phyloP scores from a whole-genome alignment of 441 rosid species.

The Mallotus japonicus region DNA sequence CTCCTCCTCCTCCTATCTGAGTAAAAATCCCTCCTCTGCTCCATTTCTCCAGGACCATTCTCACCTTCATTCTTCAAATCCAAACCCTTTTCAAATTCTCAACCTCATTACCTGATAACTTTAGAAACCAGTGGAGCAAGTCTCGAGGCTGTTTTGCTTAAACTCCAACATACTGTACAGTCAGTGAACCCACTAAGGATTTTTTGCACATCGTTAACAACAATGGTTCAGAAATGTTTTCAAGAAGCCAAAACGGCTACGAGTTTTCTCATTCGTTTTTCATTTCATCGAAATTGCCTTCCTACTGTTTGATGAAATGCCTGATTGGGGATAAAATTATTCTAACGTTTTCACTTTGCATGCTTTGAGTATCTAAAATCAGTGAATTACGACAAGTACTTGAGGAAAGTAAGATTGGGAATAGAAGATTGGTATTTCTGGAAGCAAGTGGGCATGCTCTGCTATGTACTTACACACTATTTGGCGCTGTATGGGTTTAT shows the following conservation, averaged over 20 bases:
- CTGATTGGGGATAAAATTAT: neutral
- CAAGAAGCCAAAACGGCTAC: slow-evolving; percentile 61
- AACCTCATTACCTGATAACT: too few species aligned
- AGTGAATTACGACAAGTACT: slow-evolving; percentile 44
- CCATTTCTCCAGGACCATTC: too few species aligned
- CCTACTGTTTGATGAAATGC: neutral
- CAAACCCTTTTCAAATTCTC: too few species aligned
- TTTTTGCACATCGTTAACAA: too few species aligned
- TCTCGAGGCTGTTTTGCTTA: too few species aligned
- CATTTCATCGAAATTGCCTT: neutral
- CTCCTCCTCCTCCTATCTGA: too few species aligned
- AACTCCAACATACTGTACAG: too few species aligned
- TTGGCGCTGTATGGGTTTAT: slow-evolving; percentile 62
- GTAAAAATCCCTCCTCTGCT: too few species aligned
- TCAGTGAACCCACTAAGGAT: too few species aligned
- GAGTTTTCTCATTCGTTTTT: neutral
- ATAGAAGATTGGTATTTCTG: slow-evolving; percentile 65
- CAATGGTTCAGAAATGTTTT: slow-evolving; percentile 54
- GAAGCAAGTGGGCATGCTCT: slow-evolving; percentile 75
- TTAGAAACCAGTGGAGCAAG: too few species aligned
- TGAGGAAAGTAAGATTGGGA: slow-evolving; percentile 69
- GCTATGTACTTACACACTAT: slow-evolving; percentile 62
- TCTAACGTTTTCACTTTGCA: slow-evolving; percentile 10
- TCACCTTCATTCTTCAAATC: too few species aligned
- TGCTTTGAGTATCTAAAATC: slow-evolving; percentile 54